Conservation (phyloP, 192 early-diverging fungal genomes). For the Funneliformis mosseae region DNA sequence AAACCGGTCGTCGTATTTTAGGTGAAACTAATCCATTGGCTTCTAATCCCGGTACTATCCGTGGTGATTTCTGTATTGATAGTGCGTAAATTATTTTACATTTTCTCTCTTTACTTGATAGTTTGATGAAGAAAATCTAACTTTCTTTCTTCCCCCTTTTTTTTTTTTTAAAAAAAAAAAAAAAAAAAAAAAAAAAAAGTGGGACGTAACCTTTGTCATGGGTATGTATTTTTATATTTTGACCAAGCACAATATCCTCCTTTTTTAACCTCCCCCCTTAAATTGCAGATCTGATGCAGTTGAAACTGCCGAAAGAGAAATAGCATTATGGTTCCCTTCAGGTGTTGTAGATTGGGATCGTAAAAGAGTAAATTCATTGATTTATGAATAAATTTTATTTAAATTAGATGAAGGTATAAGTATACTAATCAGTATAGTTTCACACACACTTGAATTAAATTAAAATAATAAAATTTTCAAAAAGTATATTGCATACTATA, state of each 20-base stretch:
- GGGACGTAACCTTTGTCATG: slow-evolving; percentile 90
- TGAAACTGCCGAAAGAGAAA: slow-evolving; percentile 87
- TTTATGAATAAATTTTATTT: slow-evolving; percentile 63
- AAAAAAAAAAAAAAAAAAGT: slow-evolving; percentile 20
- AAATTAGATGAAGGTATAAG: not conserved
- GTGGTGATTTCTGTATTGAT: slow-evolving; percentile 91
- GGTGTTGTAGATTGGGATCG: slow-evolving; percentile 65
- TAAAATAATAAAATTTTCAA: not conserved
- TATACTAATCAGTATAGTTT: not conserved
- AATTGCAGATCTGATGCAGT: slow-evolving; percentile 86
- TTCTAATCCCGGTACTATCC: slow-evolving; percentile 90
- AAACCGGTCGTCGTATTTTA: slow-evolving; percentile 85
- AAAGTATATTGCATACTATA: too few relatives aligned
- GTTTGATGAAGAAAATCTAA: not conserved
- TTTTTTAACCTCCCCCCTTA: not conserved
- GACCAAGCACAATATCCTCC: too few relatives aligned
- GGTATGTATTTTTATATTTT: too few relatives aligned
- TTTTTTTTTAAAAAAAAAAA: not conserved
- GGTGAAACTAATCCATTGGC: slow-evolving; percentile 92
- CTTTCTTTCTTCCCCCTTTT: not conserved
- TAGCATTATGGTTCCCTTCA: slow-evolving; percentile 81
- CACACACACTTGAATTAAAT: not conserved
- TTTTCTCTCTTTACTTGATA: not conserved
- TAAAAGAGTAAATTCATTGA: slow-evolving; percentile 57
- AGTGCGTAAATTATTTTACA: slow-evolving; percentile 47